These are phyloP conservation scores for Ustilago loliicola DNA, from an alignment of 1,284 basidiomycete genomes.

Conservation along the genomic window DNA sequence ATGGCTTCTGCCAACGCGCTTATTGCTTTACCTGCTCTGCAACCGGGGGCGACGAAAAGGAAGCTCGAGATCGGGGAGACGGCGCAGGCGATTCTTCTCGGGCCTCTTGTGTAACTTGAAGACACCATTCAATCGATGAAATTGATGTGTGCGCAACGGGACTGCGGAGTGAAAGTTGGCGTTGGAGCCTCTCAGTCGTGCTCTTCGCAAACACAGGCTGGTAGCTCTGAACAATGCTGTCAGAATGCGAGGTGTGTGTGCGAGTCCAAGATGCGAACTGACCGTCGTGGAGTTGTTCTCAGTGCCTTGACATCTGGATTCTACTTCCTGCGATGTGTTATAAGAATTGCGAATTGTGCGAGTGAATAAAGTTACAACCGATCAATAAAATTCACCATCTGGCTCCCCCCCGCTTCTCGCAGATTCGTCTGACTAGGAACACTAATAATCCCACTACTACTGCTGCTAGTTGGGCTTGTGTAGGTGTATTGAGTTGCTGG, in stretches of 20 bases:
- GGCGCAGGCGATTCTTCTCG: constrained; percentile 50
- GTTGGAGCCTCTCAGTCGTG: neutral
- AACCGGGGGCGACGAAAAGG: neutral
- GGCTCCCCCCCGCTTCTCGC: constrained; percentile 11
- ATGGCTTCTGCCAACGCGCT: constrained; percentile 65
- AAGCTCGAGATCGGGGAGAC: constrained; percentile 12
- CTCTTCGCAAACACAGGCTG: neutral
- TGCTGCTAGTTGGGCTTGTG: constrained; percentile 7
- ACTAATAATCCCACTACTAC: constrained; percentile 10
- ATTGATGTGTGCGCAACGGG: too few species aligned
- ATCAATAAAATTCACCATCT: constrained; percentile 24
- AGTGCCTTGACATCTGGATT: too few species aligned
- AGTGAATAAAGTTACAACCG: constrained; percentile 12
- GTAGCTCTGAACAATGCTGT: too few species aligned
- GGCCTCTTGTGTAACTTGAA: constrained; percentile 33
- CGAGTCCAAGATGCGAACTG: too few species aligned
- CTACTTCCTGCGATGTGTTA: neutral
- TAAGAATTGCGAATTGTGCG: neutral
- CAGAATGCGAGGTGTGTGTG: too few species aligned
- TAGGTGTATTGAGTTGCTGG: constrained; percentile 7
- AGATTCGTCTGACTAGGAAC: constrained; percentile 22
- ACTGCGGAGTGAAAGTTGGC: too few species aligned
- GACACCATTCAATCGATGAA: neutral
- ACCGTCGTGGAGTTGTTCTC: too few species aligned
- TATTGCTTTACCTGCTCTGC: constrained; percentile 52